phyloP scores from a whole-genome alignment of 2,329 filamentous ascomycete genomes.

The Pseudogymnoascus sp. region DNA sequence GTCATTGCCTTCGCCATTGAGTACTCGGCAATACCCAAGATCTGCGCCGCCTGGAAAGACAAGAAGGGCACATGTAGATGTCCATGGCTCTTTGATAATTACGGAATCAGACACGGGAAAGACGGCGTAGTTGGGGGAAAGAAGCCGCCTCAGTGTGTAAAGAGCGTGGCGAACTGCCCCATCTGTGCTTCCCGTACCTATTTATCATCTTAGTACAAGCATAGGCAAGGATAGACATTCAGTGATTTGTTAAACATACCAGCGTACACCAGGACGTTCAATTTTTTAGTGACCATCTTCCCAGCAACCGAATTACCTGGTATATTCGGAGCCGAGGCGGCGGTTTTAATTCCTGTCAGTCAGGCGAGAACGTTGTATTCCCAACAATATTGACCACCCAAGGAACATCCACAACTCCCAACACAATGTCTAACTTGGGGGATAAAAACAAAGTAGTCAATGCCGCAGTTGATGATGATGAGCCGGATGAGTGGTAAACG shows the following conservation, averaged over 20 bases:
- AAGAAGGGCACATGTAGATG: slow-evolving; percentile 73
- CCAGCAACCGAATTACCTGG: neutral
- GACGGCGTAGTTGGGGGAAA: slow-evolving; percentile 88
- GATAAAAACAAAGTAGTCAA: slow-evolving; percentile 22
- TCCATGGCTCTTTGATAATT: slow-evolving; percentile 87
- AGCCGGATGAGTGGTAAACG: slow-evolving; percentile 87
- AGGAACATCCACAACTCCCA: slow-evolving; percentile 3
- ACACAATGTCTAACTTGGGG: slow-evolving; percentile 24
- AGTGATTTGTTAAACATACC: slow-evolving; percentile 43
- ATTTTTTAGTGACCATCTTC: slow-evolving; percentile 54
- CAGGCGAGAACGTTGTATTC: slow-evolving; percentile 9
- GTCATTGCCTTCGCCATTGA: slow-evolving; percentile 83
- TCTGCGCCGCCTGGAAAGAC: slow-evolving; percentile 95
- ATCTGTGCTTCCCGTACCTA: slow-evolving; percentile 75
- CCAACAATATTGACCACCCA: slow-evolving; percentile 13
- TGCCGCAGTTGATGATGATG: slow-evolving; percentile 60
- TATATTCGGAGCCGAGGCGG: neutral
- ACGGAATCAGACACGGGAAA: slow-evolving; percentile 71
- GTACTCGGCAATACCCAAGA: slow-evolving; percentile 74
- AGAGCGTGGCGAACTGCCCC: slow-evolving; percentile 87
- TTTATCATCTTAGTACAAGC: slow-evolving; percentile 11
- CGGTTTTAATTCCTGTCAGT: neutral
- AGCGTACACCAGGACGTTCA: slow-evolving; percentile 92
- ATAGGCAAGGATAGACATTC: neutral
- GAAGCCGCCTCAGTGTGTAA: slow-evolving; percentile 73